Evolutionary conservation across 73 alveolate genomes (phyloP), one percentile per base, ranked within the genome.

Genomic region (Tetrahymena elliotti): DNA sequence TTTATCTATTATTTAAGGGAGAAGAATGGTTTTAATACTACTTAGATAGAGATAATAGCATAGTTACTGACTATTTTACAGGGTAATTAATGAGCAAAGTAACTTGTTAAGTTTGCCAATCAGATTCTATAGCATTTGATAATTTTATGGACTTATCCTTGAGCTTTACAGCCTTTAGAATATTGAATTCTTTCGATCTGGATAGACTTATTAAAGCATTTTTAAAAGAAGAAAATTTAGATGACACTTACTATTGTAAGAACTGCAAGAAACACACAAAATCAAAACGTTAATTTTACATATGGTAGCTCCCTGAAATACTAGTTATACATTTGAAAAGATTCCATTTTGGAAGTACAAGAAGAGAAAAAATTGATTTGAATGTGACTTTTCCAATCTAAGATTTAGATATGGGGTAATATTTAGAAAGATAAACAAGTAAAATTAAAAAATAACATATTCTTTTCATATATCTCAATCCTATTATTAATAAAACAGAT

Each of bases 251-350:
- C 93, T 94, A 96, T 27, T 97, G 99, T 94, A 94, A 94, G 33
- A 97, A 96, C 35, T 97, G 99, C 96, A 97, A 97, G 92, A 93
- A 94, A 33, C 92, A 94, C 38, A 96, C 94, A 52, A 97, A 95
- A 82, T 94, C 94, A 41, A 95, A 92, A 53, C 97, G 97, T 92
- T 82, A 96, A 96, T 53, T 97, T 68, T 93, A 96, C 37, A 94
- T 97, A 4, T 97, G 96, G 95, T 92, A 98, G 38, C 96, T 97
- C 36, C 99, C 99, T 27, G 94, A 96, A n/a, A 84, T 97, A 4
- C 88, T 97, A 92, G 98, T 97, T 16, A 92, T 97, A 33, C 99
- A 97, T 84, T 95, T 97, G 93, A 97, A 97, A 93, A 40, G 99
- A 20, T 97, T 97, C 94, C 97, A 97, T 39, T 97, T 96, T 92